Conservation (phyloP, 2,329 filamentous ascomycete species). For the Paramyrothecium sp. region DNA sequence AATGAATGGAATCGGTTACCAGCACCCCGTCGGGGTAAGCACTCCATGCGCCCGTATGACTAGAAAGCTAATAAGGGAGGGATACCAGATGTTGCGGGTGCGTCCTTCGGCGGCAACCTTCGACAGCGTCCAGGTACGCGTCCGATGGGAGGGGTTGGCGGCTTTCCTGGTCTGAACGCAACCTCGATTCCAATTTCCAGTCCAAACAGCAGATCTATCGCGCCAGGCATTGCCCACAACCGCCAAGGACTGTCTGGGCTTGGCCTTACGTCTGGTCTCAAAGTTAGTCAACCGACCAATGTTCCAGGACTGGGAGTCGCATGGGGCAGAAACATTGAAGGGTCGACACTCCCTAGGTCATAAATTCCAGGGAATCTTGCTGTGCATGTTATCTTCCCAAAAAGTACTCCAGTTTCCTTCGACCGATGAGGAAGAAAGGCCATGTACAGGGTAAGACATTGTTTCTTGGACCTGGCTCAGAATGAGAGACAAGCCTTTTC, state of each 20-base stretch:
- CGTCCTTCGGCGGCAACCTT: constrained; percentile 5
- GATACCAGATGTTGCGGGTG: constrained; percentile 8
- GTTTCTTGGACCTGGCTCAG: no score
- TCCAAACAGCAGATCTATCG: constrained; percentile 8
- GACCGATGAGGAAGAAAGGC: no score
- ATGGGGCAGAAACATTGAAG: constrained; percentile 8
- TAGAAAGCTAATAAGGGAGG: neutral
- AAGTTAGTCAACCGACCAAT: constrained; percentile 22
- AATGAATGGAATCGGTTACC: constrained; percentile 12
- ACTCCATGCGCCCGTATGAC: neutral
- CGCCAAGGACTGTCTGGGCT: constrained; percentile 18
- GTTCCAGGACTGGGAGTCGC: constrained; percentile 13
- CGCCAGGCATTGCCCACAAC: constrained; percentile 15
- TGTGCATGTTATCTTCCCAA: no score
- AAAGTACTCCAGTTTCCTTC: no score
- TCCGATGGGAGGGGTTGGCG: constrained; percentile 4
- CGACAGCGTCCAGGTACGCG: constrained; percentile 9
- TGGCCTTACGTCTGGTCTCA: constrained; percentile 28
- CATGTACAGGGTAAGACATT: no score
- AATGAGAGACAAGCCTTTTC: no score
- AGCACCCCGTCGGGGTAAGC: neutral
- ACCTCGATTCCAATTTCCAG: constrained; percentile 9
- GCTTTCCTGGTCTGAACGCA: constrained; percentile 5
- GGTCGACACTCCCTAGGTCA: neutral
- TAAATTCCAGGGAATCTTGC: neutral